Evolutionary conservation across 176 grass and related monocot genomes (phyloP).

Genomic region (Oryza rufipogon): DNA sequence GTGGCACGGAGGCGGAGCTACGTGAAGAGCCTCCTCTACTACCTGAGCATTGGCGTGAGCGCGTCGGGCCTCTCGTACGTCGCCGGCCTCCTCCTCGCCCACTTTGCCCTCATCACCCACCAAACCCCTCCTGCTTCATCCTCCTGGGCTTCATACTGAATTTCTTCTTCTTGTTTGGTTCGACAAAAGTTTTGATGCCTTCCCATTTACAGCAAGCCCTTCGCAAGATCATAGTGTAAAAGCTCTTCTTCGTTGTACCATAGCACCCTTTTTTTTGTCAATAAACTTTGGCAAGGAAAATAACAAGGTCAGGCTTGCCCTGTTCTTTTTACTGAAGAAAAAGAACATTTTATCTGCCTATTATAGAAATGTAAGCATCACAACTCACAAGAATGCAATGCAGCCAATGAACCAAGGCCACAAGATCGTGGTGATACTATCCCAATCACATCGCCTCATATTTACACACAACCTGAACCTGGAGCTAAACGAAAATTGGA

Average conservation of each 20-base stretch:
- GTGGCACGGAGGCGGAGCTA: slow-evolving; percentile 48
- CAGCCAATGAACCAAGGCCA: background rate
- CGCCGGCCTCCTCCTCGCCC: slow-evolving; percentile 53
- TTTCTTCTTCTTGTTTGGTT: background rate
- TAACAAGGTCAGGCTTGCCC: background rate
- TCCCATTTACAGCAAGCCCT: too few relatives aligned
- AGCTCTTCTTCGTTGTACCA: background rate
- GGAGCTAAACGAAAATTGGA: background rate
- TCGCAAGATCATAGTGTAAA: too few relatives aligned
- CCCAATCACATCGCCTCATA: slow-evolving; percentile 18
- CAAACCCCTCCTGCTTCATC: slow-evolving; percentile 32
- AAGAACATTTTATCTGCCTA: background rate
- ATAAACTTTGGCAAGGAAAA: background rate
- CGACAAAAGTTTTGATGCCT: background rate
- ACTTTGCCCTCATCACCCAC: slow-evolving; percentile 50
- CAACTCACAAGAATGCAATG: slow-evolving; percentile 4
- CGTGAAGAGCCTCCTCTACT: slow-evolving; percentile 62
- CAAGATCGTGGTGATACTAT: background rate
- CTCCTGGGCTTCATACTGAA: slow-evolving; percentile 60
- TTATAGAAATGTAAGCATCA: slow-evolving; percentile 9
- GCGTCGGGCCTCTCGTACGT: slow-evolving; percentile 69
- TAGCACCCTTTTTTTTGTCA: background rate
- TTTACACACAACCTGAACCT: slow-evolving; percentile 38
- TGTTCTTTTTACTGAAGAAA: background rate
- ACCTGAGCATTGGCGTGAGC: slow-evolving; percentile 57